Evolutionary conservation across 371 early-diverging fungal species (phyloP), one percentile per base, ranked within the genome.

Genomic region (Syncephalis plumigaleata): DNA sequence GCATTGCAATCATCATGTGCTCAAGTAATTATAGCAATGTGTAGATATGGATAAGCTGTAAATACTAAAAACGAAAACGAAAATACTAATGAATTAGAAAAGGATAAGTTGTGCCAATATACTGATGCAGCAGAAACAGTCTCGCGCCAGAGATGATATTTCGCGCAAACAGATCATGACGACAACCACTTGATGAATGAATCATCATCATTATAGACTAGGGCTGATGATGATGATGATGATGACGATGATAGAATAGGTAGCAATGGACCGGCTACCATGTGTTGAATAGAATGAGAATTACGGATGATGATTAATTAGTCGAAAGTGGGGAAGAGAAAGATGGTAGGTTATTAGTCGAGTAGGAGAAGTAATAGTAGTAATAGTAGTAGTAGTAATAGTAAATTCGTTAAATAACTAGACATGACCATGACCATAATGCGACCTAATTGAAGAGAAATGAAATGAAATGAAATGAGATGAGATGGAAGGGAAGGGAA

Each of bases 361-460:
- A n/a, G n/a, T n/a, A n/a, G n/a, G n/a, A 15, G 17, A 22, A 18
- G 9, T 7, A 8, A 5, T 7, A 22, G 42, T 15, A n/a, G 42
- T 18, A 40, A 40, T 7, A n/a, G 42, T 40, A 22, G 42, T 18
- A 40, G 15, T 22, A n/a, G 15, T 7, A 40, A n/a, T 40, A 22
- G 15, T 18, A 40, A 40, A 42, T 47, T 53, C 1, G 52, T n/a
- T 8, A 50, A 56, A 31, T 57, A 44, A 26, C 45, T 49, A 25
- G 56, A 15, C 37, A 60, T 38, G 54, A 56, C 50, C 5, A 54
- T 57, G 0, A 57, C 56, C 16, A 56, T 60, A 51, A 54, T 57
- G 4, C 56, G 52, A 48, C 54, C 56, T 21, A 56, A 24, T 22
- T 56, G 54, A 24, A 57, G 56, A 17, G 60, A 56, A 54, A 56